Base-by-base conservation (phyloP, 257 asterid species). In the Thymus quinquecostatus region DNA sequence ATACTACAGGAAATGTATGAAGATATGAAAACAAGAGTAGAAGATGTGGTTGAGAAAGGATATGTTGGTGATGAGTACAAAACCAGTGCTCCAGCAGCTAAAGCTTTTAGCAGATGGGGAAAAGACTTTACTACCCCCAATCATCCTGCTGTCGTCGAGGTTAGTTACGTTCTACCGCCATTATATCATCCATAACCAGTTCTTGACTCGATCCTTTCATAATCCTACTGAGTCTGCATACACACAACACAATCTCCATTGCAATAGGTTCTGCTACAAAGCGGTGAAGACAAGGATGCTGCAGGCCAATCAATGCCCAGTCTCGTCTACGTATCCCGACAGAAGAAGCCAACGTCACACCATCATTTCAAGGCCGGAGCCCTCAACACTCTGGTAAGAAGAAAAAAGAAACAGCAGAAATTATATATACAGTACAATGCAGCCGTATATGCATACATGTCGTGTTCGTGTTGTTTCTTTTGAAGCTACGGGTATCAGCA, bases 301-400 rank as follows among this genome's bases (percentile, higher is more conserved):
- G 32, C 57, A 6, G 83, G 89, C 2, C 54, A 70, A 27, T 64
- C 80, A 30, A 81, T 86, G 96, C 94, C 98, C 57, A 92, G 85
- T 40, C 88, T 92, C 4, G n/a, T 89, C 4, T 89, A 89, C 34
- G 71, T 86, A 32, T 82, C 97, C 5, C 77, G 98, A 76, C 87
- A 89, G 64, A 92, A 92, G 80, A 84, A 72, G 67, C 71, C 6
- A 21, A 48, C 82, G 10, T 69, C 75, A 1, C 84, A 82, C 5
- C 96, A 92, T 79, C 83, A 89, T 69, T 92, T 89, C 29, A 89
- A 92, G 80, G 96, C 89, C 0, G 98, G 98, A 53, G 96, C 98
- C 69, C 94, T 89, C 50, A 92, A 92, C 78, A 78, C 83, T 55
- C 75, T 92, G 82, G 98, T 89, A 71, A 76, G 77, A 43, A 11